Base-by-base conservation (phyloP, 768 basidiomycete species). In the Suillus plorans region DNA sequence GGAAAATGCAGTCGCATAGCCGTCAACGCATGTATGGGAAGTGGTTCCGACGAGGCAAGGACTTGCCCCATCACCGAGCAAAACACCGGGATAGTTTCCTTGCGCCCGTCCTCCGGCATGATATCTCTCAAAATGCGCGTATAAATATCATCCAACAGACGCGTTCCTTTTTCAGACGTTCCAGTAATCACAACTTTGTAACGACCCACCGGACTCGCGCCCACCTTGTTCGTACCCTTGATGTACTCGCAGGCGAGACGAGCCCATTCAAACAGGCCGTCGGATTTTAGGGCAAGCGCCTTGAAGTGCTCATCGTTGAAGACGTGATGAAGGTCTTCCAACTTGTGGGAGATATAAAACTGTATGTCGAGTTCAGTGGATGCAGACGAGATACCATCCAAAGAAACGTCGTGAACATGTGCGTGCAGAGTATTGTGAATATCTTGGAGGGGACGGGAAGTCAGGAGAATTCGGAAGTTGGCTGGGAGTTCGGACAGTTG, bases 391-490 rank as follows among this genome's bases (percentile, higher is more conserved):
- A 65, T 36, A 3, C 25, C 52, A 36, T 65, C 64, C 50, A 65
- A 3, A 12, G 64, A 34, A 18, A 47, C 0, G 8, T 12, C 49
- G 5, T 25, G 45, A 31, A 65, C 52, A 37, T 63, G 50, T 13
- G 55, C 42, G 12, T 66, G 64, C 25, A 72, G 63, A 8, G 34
- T 53, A 5, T 47, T 39, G 8, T 60, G 25, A 13, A 72, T 57
- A n/a, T 66, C 62, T 0, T 63, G n/a, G 0, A 63, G 50, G 12
- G 42, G 56, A 4, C 67, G 68, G n/a, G 66, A 66, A 5, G 71
- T 69, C 41, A 72, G 45, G 14, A 72, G 44, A 45, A 72, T 66
- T 13, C 68, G 61, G 22, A 69, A 5, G 66, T 52, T 1, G 63
- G 69, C 2, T 64, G 68, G 31, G 13, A 62, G 36, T 14, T 42